These are phyloP conservation scores for Wallacemonas rigidus DNA, from an alignment of 208 protist species.

Conservation along the genomic window DNA sequence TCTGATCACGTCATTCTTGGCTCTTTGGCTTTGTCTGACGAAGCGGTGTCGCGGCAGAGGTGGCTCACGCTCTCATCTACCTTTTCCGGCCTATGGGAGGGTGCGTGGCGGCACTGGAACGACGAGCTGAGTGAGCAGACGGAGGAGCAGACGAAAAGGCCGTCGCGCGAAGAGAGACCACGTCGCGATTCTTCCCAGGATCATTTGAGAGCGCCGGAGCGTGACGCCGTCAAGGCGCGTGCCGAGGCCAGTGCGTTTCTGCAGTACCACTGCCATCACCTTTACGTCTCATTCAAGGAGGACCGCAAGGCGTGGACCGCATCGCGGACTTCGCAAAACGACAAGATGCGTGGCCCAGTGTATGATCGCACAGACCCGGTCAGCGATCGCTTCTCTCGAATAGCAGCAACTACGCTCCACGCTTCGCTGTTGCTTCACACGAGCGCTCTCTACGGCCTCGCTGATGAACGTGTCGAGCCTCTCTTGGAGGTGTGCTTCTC, in stretches of 20 bases:
- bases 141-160: not conserved
- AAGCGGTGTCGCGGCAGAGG: too few relatives aligned
- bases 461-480: constrained; percentile 66
- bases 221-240: not conserved
- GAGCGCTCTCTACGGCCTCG: constrained; percentile 55
- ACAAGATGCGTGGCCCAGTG: not conserved
- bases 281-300: constrained; percentile 46
- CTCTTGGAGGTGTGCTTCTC: constrained; percentile 65
- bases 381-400: not conserved
- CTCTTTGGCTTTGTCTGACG: too few relatives aligned
- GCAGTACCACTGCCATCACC: constrained; percentile 77
- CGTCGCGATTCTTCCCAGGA: too few relatives aligned
- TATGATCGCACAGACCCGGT: not conserved
- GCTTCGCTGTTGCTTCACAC: constrained; percentile 69
- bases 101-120: not conserved
- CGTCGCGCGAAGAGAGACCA: too few relatives aligned
- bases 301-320: constrained; percentile 9
- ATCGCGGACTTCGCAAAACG: not conserved
- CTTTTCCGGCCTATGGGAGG: not conserved
- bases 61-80: not conserved
- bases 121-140: not conserved
- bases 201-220: not conserved
- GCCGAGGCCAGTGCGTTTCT: constrained; percentile 33
- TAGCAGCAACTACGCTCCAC: constrained; percentile 43
- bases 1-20: too few relatives aligned